Evolutionary conservation across 106 monocot species (phyloP).

Genomic region (Posidonia australis): DNA sequence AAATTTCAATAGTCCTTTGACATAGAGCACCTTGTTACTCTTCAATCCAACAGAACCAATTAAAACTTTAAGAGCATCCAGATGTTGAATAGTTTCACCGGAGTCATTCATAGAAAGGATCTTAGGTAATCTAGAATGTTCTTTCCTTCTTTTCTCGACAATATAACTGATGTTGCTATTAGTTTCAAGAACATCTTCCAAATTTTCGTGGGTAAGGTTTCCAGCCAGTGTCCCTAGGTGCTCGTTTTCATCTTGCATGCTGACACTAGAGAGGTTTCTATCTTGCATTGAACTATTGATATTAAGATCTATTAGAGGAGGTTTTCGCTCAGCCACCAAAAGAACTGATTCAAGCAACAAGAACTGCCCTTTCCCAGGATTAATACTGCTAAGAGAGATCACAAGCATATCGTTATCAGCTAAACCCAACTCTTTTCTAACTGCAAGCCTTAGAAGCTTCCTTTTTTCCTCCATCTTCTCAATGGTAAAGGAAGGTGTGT

Average conservation of each 20-base stretch:
- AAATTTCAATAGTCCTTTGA: conserved; percentile 54
- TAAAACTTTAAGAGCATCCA: conserved; percentile 43
- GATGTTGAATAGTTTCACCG: conserved; percentile 7
- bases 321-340: conserved; percentile 44
- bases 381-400: conserved; percentile 85
- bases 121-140: conserved; percentile 14
- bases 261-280: conserved; percentile 22
- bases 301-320: conserved; percentile 31
- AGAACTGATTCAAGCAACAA: conserved; percentile 65
- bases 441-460: conserved; percentile 41
- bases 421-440: conserved; percentile 81
- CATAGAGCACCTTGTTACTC: conserved; percentile 80
- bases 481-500: conserved; percentile 42
- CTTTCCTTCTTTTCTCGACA: conserved; percentile 32
- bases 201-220: conserved; percentile 15
- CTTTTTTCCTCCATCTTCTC: conserved; percentile 70
- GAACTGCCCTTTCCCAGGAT: conserved; percentile 70
- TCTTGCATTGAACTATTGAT: conserved; percentile 18
- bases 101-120: conserved; percentile 6
- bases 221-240: not conserved
- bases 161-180: conserved; percentile 5
- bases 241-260: conserved; percentile 9
- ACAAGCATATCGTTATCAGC: conserved; percentile 66
- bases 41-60: conserved; percentile 94
- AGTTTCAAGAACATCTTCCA: conserved; percentile 9